Evolutionary conservation across 257 asterid genomes (phyloP).

Genomic region (Paulownia fortunei): DNA sequence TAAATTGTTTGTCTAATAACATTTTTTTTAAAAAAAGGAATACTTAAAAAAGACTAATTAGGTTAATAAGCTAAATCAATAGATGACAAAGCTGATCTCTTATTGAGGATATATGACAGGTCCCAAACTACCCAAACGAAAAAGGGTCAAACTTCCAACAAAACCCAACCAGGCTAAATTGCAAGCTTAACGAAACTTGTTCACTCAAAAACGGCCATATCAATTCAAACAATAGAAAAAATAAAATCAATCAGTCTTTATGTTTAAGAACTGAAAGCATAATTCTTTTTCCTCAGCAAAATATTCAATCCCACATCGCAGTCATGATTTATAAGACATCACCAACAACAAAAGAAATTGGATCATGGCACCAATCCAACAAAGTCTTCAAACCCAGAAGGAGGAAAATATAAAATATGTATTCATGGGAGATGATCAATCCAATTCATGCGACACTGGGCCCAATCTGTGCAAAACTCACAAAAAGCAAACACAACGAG

Average conservation of each 20-base stretch:
- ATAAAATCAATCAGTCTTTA: background rate
- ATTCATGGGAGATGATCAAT: background rate
- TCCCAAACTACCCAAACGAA: background rate
- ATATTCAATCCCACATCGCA: constrained; percentile 26
- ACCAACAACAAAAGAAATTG: constrained; percentile 35
- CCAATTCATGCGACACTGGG: constrained; percentile 1
- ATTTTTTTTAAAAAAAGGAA: too few species aligned
- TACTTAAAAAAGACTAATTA: too few species aligned
- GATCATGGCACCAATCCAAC: constrained; percentile 29
- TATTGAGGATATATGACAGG: too few species aligned
- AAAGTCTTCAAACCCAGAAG: constrained; percentile 28
- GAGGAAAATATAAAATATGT: constrained; percentile 10
- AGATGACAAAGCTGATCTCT: too few species aligned
- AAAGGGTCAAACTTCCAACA: background rate
- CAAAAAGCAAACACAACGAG: constrained; percentile 27
- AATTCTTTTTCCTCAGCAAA: constrained; percentile 32
- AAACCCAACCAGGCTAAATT: background rate
- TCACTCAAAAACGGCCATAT: constrained; percentile 1
- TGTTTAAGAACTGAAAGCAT: constrained; percentile 22
- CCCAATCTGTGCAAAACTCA: constrained; percentile 41
- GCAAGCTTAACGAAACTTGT: constrained; percentile 16
- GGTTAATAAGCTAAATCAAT: too few species aligned
- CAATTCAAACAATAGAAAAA: constrained; percentile 22
- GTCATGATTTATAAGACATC: constrained; percentile 34
- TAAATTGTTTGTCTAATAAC: too few species aligned